These are phyloP conservation scores for Whalleya microplaca DNA, from an alignment of 2,329 filamentous ascomycete species.

Conservation along the genomic window DNA sequence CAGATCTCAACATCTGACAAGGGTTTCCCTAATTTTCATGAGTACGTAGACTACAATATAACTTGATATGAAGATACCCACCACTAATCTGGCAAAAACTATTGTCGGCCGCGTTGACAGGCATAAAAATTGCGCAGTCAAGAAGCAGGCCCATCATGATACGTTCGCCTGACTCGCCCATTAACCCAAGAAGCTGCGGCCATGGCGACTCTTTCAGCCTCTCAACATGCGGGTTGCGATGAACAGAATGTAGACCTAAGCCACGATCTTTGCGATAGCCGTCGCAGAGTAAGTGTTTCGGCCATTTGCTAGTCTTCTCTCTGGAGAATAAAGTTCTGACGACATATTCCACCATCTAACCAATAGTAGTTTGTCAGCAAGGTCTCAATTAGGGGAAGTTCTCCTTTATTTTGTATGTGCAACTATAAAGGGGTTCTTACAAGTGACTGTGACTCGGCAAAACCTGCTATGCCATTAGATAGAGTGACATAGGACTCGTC, in stretches of 20 bases:
- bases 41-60: constrained; percentile 8
- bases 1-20: constrained; percentile 50
- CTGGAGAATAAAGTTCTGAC: constrained; percentile 78
- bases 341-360: constrained; percentile 74
- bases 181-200: constrained; percentile 72
- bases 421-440: constrained; percentile 46
- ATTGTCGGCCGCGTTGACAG: constrained; percentile 60
- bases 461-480: constrained; percentile 49
- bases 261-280: constrained; percentile 66
- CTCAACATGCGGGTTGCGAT: constrained; percentile 72
- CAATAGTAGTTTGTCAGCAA: constrained; percentile 14
- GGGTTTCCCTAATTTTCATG: constrained; percentile 47
- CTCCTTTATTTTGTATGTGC: constrained; percentile 6
- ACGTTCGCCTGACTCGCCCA: constrained; percentile 75
- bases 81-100: constrained; percentile 84
- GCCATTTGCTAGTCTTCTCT: constrained; percentile 52
- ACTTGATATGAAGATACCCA: constrained; percentile 40
- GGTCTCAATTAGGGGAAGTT: constrained; percentile 3
- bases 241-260: constrained; percentile 62
- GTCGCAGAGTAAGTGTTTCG: constrained; percentile 80
- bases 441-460: constrained; percentile 64
- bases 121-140: constrained; percentile 75
- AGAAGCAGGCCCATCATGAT: constrained; percentile 79
- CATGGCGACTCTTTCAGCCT: constrained; percentile 72
- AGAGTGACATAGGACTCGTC: constrained; percentile 62